These are phyloP conservation scores for Globisporangium radiosum DNA, from an alignment of 352 stramenopile species.

Conservation along the genomic window DNA sequence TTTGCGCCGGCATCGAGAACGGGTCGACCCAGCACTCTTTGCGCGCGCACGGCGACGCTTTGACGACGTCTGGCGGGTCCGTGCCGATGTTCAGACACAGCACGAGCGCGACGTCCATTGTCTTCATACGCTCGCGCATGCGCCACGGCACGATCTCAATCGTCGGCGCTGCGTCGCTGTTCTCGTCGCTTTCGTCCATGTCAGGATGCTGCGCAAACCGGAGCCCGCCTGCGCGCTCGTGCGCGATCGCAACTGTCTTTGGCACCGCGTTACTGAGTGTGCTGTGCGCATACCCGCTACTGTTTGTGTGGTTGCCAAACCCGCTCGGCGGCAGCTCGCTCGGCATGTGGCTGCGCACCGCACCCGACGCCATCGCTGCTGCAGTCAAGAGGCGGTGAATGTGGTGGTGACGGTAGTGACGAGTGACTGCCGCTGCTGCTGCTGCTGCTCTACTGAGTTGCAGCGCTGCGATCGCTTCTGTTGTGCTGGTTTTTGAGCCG, in stretches of 20 bases:
- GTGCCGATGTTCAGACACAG: slow-evolving; percentile 98
- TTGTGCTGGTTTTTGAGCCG: no score
- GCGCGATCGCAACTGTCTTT: neutral
- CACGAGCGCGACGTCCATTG: slow-evolving; percentile 93
- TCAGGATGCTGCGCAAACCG: slow-evolving; percentile 51
- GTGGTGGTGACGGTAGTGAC: no score
- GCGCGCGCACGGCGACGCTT: slow-evolving; percentile 92
- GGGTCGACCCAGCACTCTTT: slow-evolving; percentile 99
- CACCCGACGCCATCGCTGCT: no score
- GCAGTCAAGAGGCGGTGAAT: no score
- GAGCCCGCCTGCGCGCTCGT: slow-evolving; percentile 41
- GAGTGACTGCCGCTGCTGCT: no score
- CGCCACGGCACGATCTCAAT: slow-evolving; percentile 72
- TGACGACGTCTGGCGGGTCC: slow-evolving; percentile 96
- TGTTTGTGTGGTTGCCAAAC: neutral
- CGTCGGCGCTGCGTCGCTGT: slow-evolving; percentile 8
- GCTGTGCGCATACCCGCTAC: slow-evolving; percentile 1
- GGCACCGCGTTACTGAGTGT: neutral
- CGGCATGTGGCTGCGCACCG: slow-evolving; percentile 10
- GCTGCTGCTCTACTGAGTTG: no score
- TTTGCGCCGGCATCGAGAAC: slow-evolving; percentile 89
- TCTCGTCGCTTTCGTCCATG: slow-evolving; percentile 20
- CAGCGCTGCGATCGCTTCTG: no score
- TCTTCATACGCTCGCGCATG: slow-evolving; percentile 87
- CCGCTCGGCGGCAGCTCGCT: slow-evolving; percentile 6